Evolutionary conservation across 1,139 yeast genomes (phyloP).

Genomic region (Geotrichum klebahnii): DNA sequence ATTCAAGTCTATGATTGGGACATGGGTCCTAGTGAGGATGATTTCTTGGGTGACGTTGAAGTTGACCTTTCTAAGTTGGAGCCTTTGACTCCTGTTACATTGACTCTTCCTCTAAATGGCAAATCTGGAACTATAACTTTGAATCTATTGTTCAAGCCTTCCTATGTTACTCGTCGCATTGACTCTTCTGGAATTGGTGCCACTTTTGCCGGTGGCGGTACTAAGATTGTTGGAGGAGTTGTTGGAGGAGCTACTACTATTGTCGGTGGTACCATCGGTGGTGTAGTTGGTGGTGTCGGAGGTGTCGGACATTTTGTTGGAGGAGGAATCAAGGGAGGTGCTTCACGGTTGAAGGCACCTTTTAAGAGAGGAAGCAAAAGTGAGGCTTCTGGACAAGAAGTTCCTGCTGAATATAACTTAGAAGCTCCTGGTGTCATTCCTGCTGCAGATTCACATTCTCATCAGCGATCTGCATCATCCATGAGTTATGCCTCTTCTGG

Average conservation of each 20-base stretch:
- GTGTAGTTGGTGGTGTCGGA: slow-evolving; percentile 43
- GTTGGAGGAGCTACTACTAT: slow-evolving; percentile 40
- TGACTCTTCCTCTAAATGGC: slow-evolving; percentile 51
- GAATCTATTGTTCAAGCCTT: slow-evolving; percentile 62
- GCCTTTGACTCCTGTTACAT: slow-evolving; percentile 51
- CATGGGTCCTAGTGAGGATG: slow-evolving; percentile 80
- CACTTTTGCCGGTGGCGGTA: slow-evolving; percentile 30
- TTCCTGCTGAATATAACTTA: background rate
- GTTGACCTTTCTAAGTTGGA: slow-evolving; percentile 60
- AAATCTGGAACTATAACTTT: slow-evolving; percentile 58
- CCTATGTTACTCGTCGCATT: slow-evolving; percentile 52
- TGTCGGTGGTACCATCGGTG: slow-evolving; percentile 44
- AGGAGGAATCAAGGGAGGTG: slow-evolving; percentile 27
- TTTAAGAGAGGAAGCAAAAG: slow-evolving; percentile 13
- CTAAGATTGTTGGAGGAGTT: slow-evolving; percentile 34
- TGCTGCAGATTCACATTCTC: background rate
- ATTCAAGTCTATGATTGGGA: slow-evolving; percentile 84
- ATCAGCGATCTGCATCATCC: slow-evolving; percentile 22
- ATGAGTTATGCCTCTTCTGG: slow-evolving; percentile 25
- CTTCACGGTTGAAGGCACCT: slow-evolving; percentile 15
- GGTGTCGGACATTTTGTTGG: slow-evolving; percentile 40
- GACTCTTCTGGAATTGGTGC: slow-evolving; percentile 28
- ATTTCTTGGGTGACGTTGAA: slow-evolving; percentile 65
- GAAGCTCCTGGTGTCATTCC: slow-evolving; percentile 4
- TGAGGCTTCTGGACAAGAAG: slow-evolving; percentile 8